Evolutionary conservation across 176 grass and related monocot genomes (phyloP), one percentile per base, ranked within the genome.

Genomic region (Avena atlantica): DNA sequence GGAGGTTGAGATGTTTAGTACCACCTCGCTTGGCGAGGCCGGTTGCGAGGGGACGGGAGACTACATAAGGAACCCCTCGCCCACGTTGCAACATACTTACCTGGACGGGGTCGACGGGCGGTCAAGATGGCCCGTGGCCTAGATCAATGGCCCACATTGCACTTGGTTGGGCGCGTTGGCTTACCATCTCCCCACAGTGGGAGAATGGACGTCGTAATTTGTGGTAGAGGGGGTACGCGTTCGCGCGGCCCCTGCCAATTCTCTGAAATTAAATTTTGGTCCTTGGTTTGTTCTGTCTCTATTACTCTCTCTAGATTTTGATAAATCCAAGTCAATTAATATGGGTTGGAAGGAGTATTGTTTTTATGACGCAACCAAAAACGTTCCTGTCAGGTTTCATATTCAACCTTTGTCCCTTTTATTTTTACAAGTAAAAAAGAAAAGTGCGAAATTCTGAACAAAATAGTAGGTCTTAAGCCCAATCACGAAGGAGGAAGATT

Each of bases 121-220:
- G 61, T 78, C 76, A 90, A 0, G 7, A 45, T 58, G 70, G 12
- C 9, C 31, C 21, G 81, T 87, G 85, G 88, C 81, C 85, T 91
- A 91, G 76, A 67, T 27, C 67, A 80, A 57, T 87, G 85, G 75
- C 75, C 57, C 57, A 2, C 66, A 91, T 84, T 91, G 89, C 74
- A 87, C 80, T 79, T 50, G 9, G 66, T 3, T 12, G 80, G 34
- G 47, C 0, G 85, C 74, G 89, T 56, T 79, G 80, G 85, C 19
- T n/a, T 84, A 79, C 74, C 66, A 90, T 90, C 89, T 90, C 31
- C 80, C 13, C 4, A 59, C 13, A 87, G 80, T 25, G 66, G 80
- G 80, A 90, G 84, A 93, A 74, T 90, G 89, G 87, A 88, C 79
- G 83, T 93, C 82, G 24, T 90, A 92, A 96, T 93, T 96, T 93